phyloP scores from a whole-genome alignment of 495 filamentous ascomycete species.

The Trichocladium uniseriatum region DNA sequence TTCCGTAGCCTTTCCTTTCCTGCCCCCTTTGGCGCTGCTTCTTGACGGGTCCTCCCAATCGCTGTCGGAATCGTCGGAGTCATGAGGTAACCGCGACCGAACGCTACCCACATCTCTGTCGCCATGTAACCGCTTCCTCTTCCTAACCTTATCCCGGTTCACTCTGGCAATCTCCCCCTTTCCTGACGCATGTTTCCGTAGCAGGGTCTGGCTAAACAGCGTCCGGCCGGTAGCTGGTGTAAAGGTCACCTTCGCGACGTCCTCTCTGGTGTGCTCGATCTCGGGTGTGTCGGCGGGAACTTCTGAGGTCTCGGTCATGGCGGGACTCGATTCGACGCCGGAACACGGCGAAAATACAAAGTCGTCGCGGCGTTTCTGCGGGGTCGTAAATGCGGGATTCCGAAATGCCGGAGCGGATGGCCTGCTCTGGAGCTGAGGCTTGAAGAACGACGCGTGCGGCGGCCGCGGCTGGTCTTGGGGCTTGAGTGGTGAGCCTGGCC shows the following conservation, averaged over 20 bases:
- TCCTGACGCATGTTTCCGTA: conserved; percentile 38
- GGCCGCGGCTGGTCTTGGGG: conserved; percentile 30
- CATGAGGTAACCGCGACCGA: conserved; percentile 34
- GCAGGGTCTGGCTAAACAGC: conserved; percentile 33
- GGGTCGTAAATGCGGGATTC: conserved; percentile 68
- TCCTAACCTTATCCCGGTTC: conserved; percentile 35
- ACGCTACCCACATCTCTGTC: conserved; percentile 38
- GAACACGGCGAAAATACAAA: conserved; percentile 58
- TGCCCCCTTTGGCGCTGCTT: conserved; percentile 20
- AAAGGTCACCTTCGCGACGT: conserved; percentile 29
- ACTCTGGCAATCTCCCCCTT: conserved; percentile 33
- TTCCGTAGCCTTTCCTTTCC: conserved; percentile 16
- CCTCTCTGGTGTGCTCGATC: conserved; percentile 25
- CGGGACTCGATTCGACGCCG: conserved; percentile 74
- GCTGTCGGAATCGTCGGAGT: conserved; percentile 50
- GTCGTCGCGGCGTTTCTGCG: conserved; percentile 58
- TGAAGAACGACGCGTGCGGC: conserved; percentile 31
- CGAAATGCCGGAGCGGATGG: conserved; percentile 45
- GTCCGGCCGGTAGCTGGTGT: conserved; percentile 32
- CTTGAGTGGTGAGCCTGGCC: conserved; percentile 17
- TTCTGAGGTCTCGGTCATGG: conserved; percentile 57
- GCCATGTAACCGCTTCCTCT: conserved; percentile 33
- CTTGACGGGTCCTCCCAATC: conserved; percentile 20
- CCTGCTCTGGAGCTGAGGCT: conserved; percentile 24
- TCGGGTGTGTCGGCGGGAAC: conserved; percentile 40